Evolutionary conservation across 768 basidiomycete genomes (phyloP), one percentile per base, ranked within the genome.

Genomic region (Butyriboletus loyo): DNA sequence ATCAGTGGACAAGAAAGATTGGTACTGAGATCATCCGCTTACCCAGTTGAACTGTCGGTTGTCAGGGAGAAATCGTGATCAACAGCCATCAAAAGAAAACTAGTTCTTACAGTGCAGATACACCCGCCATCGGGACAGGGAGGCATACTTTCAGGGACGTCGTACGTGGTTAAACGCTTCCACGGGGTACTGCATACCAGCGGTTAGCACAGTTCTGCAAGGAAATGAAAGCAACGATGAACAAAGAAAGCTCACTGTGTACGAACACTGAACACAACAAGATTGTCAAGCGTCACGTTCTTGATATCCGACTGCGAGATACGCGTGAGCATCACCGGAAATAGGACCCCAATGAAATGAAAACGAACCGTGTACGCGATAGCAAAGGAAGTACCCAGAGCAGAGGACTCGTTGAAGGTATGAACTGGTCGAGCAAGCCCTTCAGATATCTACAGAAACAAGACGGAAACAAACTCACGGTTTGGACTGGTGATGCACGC

Each of bases 351-450:
- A 14, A 21, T 10, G 17, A 34, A 35, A 45, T 5, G 15, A 27
- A 15, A 22, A 57, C 58, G n/a, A 30, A 62, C 61, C 14, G 46
- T 14, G 27, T 64, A 61, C 0, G 62, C 3, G 35, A 62, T 57
- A 5, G 27, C 54, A 3, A 52, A 13, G 3, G 47, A 27, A 17
- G 52, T 54, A 17, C 61, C 61, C 1, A 52, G 42, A 30, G 55
- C 45, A 44, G 11, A 30, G n/a, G 48, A 13, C 21, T 48, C 0
- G 27, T 64, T 61, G 32, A 32, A 5, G n/a, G 58, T 17, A 44
- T 62, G 61, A 1, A 62, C 61, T 62, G 13, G 4, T 32, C 17
- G 13, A 39, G 22, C 3, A 19, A 15, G n/a, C 3, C 6, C 3
- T 22, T 61, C 32, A 54, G 38, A 50, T 24, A 32, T 31, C 15